These are phyloP conservation scores for Kernera saxatilis DNA, from an alignment of 345 rosid genomes.

Conservation along the genomic window DNA sequence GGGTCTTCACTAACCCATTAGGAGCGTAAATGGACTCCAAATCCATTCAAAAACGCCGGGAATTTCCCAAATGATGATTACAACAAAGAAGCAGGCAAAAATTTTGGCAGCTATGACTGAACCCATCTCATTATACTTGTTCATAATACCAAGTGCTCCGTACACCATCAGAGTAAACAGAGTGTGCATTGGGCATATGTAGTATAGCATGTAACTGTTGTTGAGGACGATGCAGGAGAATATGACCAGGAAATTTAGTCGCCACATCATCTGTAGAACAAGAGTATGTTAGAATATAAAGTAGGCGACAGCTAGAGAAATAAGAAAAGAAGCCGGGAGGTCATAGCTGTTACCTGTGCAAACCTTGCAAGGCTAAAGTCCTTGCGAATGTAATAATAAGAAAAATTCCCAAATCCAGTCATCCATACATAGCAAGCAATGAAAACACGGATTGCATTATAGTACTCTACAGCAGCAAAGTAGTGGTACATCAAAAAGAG, in stretches of 20 bases:
- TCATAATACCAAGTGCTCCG: conserved; percentile 84
- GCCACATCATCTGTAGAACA: conserved; percentile 96
- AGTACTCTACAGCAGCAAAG: conserved; percentile 93
- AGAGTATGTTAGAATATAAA: conserved; percentile 20
- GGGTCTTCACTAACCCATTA: conserved; percentile 61
- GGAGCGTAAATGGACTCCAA: conserved; percentile 88
- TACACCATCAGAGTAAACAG: conserved; percentile 99
- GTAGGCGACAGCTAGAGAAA: conserved; percentile 14
- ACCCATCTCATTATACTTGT: conserved; percentile 83
- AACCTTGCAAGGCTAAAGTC: conserved; percentile 93
- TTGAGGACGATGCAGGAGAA: conserved; percentile 80
- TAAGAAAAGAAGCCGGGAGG: background rate
- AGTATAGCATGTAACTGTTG: conserved; percentile 88
- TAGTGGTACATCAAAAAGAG: conserved; percentile 98
- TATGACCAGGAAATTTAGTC: conserved; percentile 90
- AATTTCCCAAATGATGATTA: conserved; percentile 84
- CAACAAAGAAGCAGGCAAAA: conserved; percentile 72
- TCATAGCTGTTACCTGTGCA: conserved; percentile 66
- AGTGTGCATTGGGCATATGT: conserved; percentile 99
- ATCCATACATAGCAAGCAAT: conserved; percentile 99
- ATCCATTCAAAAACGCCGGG: conserved; percentile 89
- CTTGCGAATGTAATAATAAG: conserved; percentile 96
- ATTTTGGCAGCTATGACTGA: conserved; percentile 73
- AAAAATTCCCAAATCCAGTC: conserved; percentile 99
- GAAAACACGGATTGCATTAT: conserved; percentile 88